Evolutionary conservation across 2,329 filamentous ascomycete species (phyloP).

Genomic region (Botrytis sinoallii): DNA sequence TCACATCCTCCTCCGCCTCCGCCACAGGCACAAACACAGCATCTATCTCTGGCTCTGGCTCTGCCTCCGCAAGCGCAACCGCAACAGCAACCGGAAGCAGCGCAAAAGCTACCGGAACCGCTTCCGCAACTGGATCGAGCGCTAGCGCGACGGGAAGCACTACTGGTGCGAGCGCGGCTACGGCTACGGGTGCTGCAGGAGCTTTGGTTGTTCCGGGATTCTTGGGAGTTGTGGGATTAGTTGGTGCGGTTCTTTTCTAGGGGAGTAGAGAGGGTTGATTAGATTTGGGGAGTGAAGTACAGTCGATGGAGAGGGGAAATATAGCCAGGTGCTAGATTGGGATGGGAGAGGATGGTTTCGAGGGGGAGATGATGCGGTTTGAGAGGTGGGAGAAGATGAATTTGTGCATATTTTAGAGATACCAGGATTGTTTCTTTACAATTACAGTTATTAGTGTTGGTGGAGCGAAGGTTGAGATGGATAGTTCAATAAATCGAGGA

Average conservation of each 20-base stretch:
- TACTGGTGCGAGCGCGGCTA: not conserved
- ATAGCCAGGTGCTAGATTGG: not conserved
- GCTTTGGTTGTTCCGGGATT: conserved; percentile 10
- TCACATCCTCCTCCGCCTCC: conserved; percentile 1
- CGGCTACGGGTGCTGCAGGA: not conserved
- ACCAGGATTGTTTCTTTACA: not conserved
- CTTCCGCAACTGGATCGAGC: not conserved
- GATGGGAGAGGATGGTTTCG: not conserved
- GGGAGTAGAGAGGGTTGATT: not conserved
- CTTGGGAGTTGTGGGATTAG: not conserved
- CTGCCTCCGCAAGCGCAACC: not conserved
- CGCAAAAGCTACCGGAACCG: not conserved
- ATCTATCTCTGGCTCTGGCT: not conserved
- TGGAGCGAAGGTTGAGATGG: not conserved
- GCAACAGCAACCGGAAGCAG: conserved; percentile 1
- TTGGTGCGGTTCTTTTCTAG: conserved; percentile 1
- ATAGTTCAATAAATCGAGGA: not conserved
- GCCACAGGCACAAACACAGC: not conserved
- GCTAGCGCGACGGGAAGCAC: not conserved
- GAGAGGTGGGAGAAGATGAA: not conserved
- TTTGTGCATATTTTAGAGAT: not conserved
- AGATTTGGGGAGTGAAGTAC: too few relatives aligned
- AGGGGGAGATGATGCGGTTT: not conserved
- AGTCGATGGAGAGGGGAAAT: not conserved
- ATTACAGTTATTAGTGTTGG: not conserved